These are phyloP conservation scores for Emergomyces orientalis DNA, from an alignment of 2,329 filamentous ascomycete genomes.

Conservation along the genomic window DNA sequence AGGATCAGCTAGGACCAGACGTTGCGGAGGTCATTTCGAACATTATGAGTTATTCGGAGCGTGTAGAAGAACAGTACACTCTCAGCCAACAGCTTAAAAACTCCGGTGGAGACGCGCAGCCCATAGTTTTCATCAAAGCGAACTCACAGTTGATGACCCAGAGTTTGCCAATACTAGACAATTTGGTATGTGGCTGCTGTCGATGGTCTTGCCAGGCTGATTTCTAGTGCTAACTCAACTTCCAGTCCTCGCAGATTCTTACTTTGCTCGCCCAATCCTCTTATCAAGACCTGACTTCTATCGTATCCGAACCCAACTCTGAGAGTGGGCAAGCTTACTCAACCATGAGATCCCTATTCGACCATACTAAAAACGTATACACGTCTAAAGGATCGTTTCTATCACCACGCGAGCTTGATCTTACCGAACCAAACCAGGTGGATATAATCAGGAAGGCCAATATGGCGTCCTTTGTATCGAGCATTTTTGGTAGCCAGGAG, in stretches of 20 bases:
- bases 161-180: constrained; percentile 53
- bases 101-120: constrained; percentile 23
- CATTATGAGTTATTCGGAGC: constrained; percentile 37
- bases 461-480: constrained; percentile 54
- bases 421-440: constrained; percentile 45
- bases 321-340: constrained; percentile 53
- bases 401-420: constrained; percentile 44
- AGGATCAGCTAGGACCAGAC: constrained; percentile 26
- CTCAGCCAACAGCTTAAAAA: constrained; percentile 27
- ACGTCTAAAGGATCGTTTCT: constrained; percentile 48
- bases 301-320: constrained; percentile 47
- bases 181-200: constrained; percentile 40
- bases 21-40: constrained; percentile 34
- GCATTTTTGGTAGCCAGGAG: constrained; percentile 54
- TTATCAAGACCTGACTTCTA: constrained; percentile 48
- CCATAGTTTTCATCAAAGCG: constrained; percentile 33
- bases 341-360: constrained; percentile 52
- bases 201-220: constrained; percentile 10
- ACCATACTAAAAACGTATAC: constrained; percentile 55
- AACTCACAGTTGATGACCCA: constrained; percentile 46
- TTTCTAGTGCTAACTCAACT: constrained; percentile 7
- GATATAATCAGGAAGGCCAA: constrained; percentile 56
- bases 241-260: constrained; percentile 50
- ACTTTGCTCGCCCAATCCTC: constrained; percentile 48
- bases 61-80: constrained; percentile 32